These are phyloP conservation scores for Adansonia gregorii DNA, from an alignment of 441 rosid species.

Conservation along the genomic window DNA sequence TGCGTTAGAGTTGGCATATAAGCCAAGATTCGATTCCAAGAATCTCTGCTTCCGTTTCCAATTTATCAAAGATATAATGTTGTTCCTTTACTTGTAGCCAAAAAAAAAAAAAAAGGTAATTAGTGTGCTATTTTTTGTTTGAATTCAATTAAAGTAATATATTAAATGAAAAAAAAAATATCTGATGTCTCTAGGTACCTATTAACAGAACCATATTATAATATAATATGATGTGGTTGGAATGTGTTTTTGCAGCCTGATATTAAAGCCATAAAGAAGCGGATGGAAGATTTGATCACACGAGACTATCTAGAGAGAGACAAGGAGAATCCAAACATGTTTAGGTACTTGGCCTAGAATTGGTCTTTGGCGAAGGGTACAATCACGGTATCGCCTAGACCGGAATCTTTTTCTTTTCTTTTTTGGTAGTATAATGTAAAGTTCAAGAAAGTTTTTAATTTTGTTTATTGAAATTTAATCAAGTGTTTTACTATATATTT, in stretches of 20 bases:
- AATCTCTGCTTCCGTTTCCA: too few species aligned
- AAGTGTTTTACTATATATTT: not conserved
- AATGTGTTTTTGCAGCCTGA: constrained; percentile 79
- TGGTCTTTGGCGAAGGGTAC: not conserved
- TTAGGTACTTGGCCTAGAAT: constrained; percentile 68
- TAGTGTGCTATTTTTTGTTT: too few species aligned
- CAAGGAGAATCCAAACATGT: constrained; percentile 61
- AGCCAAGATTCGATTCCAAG: too few species aligned
- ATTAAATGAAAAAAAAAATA: too few species aligned
- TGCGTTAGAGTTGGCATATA: too few species aligned
- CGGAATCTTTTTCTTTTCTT: not conserved
- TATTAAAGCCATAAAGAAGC: constrained; percentile 89
- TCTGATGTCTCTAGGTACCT: too few species aligned
- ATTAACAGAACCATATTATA: not conserved
- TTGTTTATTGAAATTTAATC: not conserved
- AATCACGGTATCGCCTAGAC: not conserved
- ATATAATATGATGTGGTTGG: not conserved
- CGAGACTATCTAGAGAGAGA: constrained; percentile 88
- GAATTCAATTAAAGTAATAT: too few species aligned
- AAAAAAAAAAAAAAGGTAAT: too few species aligned
- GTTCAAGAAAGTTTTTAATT: not conserved
- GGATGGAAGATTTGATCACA: constrained; percentile 89
- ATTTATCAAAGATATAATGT: too few species aligned
- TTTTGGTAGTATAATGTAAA: not conserved
- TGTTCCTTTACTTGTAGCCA: too few species aligned